Evolutionary conservation across 805 yeast species (phyloP).

Genomic region (Starmerella stellata): DNA sequence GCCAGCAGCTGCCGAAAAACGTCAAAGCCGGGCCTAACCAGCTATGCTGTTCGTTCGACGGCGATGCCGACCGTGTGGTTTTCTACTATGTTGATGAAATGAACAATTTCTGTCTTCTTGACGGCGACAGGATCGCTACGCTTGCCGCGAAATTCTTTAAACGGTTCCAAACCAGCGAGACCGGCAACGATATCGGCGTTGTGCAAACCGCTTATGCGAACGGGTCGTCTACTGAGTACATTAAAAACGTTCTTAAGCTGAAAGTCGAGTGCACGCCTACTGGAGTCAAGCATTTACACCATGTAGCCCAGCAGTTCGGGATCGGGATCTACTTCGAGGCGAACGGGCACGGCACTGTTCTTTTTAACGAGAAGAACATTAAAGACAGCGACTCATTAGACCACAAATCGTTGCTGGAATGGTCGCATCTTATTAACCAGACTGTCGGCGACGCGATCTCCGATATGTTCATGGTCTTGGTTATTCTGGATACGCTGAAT

Average conservation of each 20-base stretch:
- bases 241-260: slow-evolving; percentile 39
- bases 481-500: slow-evolving; percentile 38
- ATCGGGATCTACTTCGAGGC: slow-evolving; percentile 95
- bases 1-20: slow-evolving; percentile 57
- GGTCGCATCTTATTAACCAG: slow-evolving; percentile 51
- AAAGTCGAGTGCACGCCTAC: slow-evolving; percentile 86
- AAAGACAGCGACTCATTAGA: background rate
- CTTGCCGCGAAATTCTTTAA: slow-evolving; percentile 52
- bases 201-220: slow-evolving; percentile 97
- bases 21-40: slow-evolving; percentile 28
- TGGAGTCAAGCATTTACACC: slow-evolving; percentile 93
- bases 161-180: slow-evolving; percentile 25
- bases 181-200: slow-evolving; percentile 44
- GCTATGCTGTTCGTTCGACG: slow-evolving; percentile 79
- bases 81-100: slow-evolving; percentile 33
- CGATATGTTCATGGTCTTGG: slow-evolving; percentile 66
- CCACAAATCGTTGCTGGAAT: background rate
- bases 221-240: slow-evolving; percentile 67
- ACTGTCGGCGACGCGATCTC: slow-evolving; percentile 97
- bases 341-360: slow-evolving; percentile 95
- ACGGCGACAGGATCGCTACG: slow-evolving; percentile 88
- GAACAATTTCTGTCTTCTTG: slow-evolving; percentile 31
- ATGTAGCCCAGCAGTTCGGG: slow-evolving; percentile 69
- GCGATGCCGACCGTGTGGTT: slow-evolving; percentile 91
- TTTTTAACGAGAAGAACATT: slow-evolving; percentile 39